Percentiles rank a stretch among this genome's conserved stretches.
phyloP scores from a whole-genome alignment of 805 yeast species.

The Peterozyma toletana region DNA sequence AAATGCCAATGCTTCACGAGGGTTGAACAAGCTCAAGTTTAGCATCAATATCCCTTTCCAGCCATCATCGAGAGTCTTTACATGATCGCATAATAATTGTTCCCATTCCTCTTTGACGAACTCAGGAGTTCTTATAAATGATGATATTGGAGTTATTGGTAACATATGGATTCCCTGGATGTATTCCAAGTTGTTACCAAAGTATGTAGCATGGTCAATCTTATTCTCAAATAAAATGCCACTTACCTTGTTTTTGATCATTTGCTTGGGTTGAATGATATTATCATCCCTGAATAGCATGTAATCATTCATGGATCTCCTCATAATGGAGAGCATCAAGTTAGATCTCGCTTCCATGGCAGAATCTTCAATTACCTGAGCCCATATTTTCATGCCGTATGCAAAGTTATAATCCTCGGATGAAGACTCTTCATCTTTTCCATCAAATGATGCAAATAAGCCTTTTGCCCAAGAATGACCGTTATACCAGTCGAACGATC shows the following conservation, averaged over 20 bases:
- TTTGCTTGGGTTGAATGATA: constrained; percentile 40
- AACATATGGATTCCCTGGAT: constrained; percentile 71
- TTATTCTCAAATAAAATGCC: constrained; percentile 68
- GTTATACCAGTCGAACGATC: constrained; percentile 65
- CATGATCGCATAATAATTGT: constrained; percentile 36
- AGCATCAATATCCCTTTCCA: constrained; percentile 74
- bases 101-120: constrained; percentile 68
- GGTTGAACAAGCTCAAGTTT: constrained; percentile 70
- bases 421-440: constrained; percentile 65
- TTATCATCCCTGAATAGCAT: constrained; percentile 43
- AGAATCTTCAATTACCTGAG: constrained; percentile 39
- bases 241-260: constrained; percentile 54
- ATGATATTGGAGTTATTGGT: constrained; percentile 61
- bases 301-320: constrained; percentile 41
- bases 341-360: constrained; percentile 47
- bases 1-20: constrained; percentile 53
- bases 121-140: constrained; percentile 46
- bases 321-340: constrained; percentile 52
- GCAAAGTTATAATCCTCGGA: constrained; percentile 65
- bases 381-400: constrained; percentile 58
- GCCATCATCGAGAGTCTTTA: constrained; percentile 52
- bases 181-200: constrained; percentile 59
- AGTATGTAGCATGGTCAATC: constrained; percentile 62
- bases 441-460: constrained; percentile 59
- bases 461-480: constrained; percentile 78